Base-by-base conservation (phyloP, 2,329 filamentous ascomycete species). In the Bimuria novae-zelandiae region DNA sequence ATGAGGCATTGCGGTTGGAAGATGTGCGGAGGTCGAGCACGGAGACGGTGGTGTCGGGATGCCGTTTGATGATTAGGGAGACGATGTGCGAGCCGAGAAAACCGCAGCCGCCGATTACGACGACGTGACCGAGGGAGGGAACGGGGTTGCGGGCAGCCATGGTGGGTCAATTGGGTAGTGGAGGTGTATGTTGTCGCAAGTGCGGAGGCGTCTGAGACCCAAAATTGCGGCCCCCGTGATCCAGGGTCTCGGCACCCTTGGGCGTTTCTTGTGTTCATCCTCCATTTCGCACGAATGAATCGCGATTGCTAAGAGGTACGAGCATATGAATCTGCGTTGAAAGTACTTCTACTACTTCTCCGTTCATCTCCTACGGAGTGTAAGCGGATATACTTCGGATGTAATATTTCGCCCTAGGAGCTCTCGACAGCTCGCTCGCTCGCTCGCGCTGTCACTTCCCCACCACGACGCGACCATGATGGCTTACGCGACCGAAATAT, bases 21-120 rank as follows among this genome's bases (percentile, higher is more conserved):
- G 67, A 72, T 22, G 75, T 73, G 62, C 76, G 72, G 54, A 81
- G 69, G 62, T 80, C 78, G 62, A 82, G 74, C 12, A 80, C 77
- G 25, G 76, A 75, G 57, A 81, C 65, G 51, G 75, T 73, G 33
- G 72, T 73, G 58, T 74, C 71, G 12, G 77, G 76, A 53, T 75
- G 70, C 37, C 63, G 65, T 55, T 68, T 63, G 37, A 68, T 67
- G 30, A 82, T 74, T 49, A 79, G 73, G 44, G 73, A 72, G 48
- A 82, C 79, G 52, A 82, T 80, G 63, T 81, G 78, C 54, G 75
- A 69, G 27, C 80, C 80, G 4, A 82, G 68, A 57, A 82, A 82
- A 19, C 80, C 80, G 52, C 78, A 79, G 43, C 80, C 80, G 48
- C 80, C 80, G 23, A 79, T 75, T 22, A 82, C 75, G 16, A 80